phyloP scores from a whole-genome alignment of 2,329 filamentous ascomycete species.

The Cryphonectria carpinicola region DNA sequence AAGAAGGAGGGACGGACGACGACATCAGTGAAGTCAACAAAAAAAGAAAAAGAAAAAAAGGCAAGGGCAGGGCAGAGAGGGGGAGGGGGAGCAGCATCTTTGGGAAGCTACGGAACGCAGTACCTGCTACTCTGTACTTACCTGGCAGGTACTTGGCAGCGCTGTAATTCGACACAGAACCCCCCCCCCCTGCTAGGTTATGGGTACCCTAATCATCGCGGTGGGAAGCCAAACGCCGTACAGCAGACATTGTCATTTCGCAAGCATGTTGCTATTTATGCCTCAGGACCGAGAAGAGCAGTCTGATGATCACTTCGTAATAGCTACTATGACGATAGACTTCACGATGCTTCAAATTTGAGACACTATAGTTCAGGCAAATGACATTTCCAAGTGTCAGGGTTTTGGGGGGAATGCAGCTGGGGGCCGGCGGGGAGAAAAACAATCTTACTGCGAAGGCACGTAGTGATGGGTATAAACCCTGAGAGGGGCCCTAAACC shows the following conservation, averaged over 20 bases:
- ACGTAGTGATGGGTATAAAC: neutral
- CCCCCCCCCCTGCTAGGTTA: neutral
- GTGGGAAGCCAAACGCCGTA: neutral
- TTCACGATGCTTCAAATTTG: neutral
- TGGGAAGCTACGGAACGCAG: neutral
- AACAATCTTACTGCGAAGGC: neutral
- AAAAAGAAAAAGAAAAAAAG: neutral
- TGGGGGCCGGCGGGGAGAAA: neutral
- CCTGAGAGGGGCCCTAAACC: neutral
- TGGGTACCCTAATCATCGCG: constrained; percentile 5
- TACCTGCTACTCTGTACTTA: neutral
- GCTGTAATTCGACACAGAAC: neutral
- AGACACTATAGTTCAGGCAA: neutral
- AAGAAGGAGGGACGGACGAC: neutral
- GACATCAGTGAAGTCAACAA: neutral
- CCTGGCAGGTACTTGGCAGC: neutral
- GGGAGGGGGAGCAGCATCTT: neutral
- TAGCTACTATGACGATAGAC: neutral
- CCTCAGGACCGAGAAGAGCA: neutral
- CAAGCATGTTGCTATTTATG: neutral
- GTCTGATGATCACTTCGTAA: constrained; percentile 3
- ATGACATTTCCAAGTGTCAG: neutral
- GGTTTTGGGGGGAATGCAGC: neutral
- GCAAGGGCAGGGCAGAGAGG: neutral
- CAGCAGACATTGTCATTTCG: constrained; percentile 1